These are phyloP conservation scores for Botryosphaeria agaves DNA, from an alignment of 2,329 filamentous ascomycete species.

Conservation along the genomic window DNA sequence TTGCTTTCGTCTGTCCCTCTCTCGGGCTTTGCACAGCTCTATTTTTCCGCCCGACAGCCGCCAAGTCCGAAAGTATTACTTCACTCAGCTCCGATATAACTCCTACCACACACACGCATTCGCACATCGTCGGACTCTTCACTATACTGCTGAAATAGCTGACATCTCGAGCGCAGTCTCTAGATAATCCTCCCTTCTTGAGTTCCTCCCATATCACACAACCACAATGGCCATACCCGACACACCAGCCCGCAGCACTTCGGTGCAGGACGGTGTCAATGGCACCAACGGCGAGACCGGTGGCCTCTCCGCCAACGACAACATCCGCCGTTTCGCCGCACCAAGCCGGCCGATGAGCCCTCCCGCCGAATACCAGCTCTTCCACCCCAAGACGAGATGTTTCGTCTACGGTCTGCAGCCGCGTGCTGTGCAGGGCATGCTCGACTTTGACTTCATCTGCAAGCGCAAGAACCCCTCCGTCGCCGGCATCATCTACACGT, in stretches of 20 bases:
- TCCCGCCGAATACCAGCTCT: constrained; percentile 73
- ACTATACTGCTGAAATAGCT: too few relatives aligned
- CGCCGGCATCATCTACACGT: constrained; percentile 98
- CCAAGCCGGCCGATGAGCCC: constrained; percentile 87
- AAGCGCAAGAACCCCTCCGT: constrained; percentile 94
- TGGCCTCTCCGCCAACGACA: constrained; percentile 73
- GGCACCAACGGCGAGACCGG: constrained; percentile 11
- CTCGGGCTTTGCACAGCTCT: too few relatives aligned
- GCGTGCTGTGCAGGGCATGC: constrained; percentile 46
- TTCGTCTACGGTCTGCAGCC: constrained; percentile 99
- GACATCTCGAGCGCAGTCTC: too few relatives aligned
- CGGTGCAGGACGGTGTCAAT: constrained; percentile 8
- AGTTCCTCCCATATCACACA: too few relatives aligned
- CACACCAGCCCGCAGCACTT: constrained; percentile 7
- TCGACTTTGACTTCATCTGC: constrained; percentile 99
- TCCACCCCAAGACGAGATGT: constrained; percentile 99
- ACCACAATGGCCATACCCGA: too few relatives aligned
- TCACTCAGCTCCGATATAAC: too few relatives aligned
- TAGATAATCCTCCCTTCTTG: too few relatives aligned
- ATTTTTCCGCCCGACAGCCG: too few relatives aligned
- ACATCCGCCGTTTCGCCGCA: constrained; percentile 90
- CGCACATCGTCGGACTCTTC: too few relatives aligned
- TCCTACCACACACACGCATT: too few relatives aligned
- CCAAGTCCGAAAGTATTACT: too few relatives aligned
- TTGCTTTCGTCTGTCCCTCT: too few relatives aligned